A percentile compares a stretch with the other conserved stretches of the same genome.
Evolutionary conservation across 2,329 filamentous ascomycete genomes (phyloP).

Genomic region (Sarocladium kiliense): DNA sequence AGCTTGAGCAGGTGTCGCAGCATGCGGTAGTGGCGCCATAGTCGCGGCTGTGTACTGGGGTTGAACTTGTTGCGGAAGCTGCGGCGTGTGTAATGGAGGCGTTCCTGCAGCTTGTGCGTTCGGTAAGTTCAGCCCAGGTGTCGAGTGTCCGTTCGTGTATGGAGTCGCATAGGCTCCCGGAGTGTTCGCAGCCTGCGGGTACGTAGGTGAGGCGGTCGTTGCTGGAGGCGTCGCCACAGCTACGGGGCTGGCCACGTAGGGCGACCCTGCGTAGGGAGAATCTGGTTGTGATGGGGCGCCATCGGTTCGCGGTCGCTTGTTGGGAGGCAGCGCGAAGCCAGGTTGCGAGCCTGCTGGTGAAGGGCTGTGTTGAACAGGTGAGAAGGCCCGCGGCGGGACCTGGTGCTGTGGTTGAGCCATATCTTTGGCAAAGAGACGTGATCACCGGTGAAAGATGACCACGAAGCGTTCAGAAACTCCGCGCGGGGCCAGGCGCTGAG

Average conservation of each 20-base stretch:
- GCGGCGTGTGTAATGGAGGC: conserved; percentile 26
- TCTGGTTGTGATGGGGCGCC: conserved; percentile 62
- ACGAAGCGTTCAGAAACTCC: background rate
- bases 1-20: conserved; percentile 18
- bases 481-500: background rate
- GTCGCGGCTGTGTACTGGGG: conserved; percentile 24
- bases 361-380: conserved; percentile 54
- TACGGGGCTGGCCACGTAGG: conserved; percentile 43
- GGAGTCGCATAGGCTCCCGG: conserved; percentile 26
- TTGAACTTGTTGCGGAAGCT: conserved; percentile 17
- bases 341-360: conserved; percentile 55
- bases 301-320: conserved; percentile 58
- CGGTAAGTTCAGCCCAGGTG: conserved; percentile 28
- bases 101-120: conserved; percentile 25
- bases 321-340: conserved; percentile 56
- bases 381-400: conserved; percentile 51
- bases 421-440: conserved; percentile 11
- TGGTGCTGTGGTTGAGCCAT: conserved; percentile 58
- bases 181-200: conserved; percentile 24
- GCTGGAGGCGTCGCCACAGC: conserved; percentile 35
- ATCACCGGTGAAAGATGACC: background rate
- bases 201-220: conserved; percentile 30
- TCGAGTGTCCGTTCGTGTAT: conserved; percentile 33
- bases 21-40: conserved; percentile 22
- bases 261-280: conserved; percentile 53